Evolutionary conservation across 2,329 filamentous ascomycete species (phyloP).

Genomic region (Elsinoe perseae): DNA sequence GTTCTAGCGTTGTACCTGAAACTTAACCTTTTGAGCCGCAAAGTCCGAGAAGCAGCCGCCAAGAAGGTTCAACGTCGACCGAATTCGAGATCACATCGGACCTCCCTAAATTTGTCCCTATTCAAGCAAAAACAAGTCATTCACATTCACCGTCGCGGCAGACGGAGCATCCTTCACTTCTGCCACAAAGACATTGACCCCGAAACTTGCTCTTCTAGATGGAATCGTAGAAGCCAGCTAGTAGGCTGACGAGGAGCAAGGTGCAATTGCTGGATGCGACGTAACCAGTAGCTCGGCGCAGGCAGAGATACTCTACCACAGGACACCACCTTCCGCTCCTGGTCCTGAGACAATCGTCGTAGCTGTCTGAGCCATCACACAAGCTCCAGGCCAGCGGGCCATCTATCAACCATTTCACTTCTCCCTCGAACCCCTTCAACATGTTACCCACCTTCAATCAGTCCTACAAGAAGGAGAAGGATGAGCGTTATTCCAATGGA

Average conservation of each 20-base stretch:
- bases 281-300: not conserved
- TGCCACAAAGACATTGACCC: not conserved
- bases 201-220: not conserved
- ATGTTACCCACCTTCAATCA: conserved; percentile 13
- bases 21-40: conserved; percentile 6
- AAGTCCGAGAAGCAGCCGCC: conserved; percentile 10
- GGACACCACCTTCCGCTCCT: not conserved
- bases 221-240: not conserved
- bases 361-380: not conserved
- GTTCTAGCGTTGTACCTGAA: conserved; percentile 9
- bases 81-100: conserved; percentile 1
- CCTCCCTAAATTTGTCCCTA: not conserved
- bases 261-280: conserved; percentile 7
- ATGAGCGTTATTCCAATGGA: conserved; percentile 19
- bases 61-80: conserved; percentile 14
- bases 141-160: not conserved
- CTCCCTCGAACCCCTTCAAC: not conserved
- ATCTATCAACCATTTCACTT: not conserved
- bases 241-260: conserved; percentile 10
- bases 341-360: not conserved
- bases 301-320: not conserved
- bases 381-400: conserved; percentile 4
- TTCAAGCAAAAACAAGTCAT: not conserved
- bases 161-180: not conserved
- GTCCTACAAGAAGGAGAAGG: conserved; percentile 14